phyloP scores from a whole-genome alignment of 805 yeast species.

The Debaryomyces hansenii region DNA sequence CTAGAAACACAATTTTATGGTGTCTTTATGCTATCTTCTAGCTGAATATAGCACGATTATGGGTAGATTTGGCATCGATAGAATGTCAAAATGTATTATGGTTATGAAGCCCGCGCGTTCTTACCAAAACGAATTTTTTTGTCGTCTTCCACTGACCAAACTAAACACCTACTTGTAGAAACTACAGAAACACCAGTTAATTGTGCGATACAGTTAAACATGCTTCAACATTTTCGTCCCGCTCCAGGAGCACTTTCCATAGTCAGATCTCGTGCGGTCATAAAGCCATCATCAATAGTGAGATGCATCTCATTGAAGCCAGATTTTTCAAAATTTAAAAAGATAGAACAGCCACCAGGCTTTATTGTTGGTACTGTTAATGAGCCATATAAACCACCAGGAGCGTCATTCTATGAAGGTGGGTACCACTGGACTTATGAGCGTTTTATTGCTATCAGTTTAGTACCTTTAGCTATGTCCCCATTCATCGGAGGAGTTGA shows the following conservation, averaged over 20 bases:
- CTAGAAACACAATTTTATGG: too few species aligned
- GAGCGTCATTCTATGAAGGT: conserved; percentile 66
- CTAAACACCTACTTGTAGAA: too few species aligned
- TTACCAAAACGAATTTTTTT: background rate
- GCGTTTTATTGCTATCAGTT: conserved; percentile 62
- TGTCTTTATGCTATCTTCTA: too few species aligned
- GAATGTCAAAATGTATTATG: background rate
- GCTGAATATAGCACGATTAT: too few species aligned
- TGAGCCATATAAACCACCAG: conserved; percentile 77
- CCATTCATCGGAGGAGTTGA: conserved; percentile 79
- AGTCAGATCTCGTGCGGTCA: background rate
- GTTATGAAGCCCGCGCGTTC: background rate
- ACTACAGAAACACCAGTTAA: too few species aligned
- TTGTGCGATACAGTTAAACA: background rate
- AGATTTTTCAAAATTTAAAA: conserved; percentile 49
- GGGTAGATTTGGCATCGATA: too few species aligned
- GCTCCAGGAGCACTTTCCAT: background rate
- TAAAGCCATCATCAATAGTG: background rate
- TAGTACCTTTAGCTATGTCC: conserved; percentile 73
- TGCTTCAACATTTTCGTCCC: background rate
- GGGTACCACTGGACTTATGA: conserved; percentile 95
- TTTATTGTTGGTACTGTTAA: conserved; percentile 89
- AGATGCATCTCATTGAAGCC: conserved; percentile 28
- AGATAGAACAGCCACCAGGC: conserved; percentile 84
- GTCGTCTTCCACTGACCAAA: background rate